phyloP scores from a whole-genome alignment of 163 green algal genomes.

The Chloromonas sp. region DNA sequence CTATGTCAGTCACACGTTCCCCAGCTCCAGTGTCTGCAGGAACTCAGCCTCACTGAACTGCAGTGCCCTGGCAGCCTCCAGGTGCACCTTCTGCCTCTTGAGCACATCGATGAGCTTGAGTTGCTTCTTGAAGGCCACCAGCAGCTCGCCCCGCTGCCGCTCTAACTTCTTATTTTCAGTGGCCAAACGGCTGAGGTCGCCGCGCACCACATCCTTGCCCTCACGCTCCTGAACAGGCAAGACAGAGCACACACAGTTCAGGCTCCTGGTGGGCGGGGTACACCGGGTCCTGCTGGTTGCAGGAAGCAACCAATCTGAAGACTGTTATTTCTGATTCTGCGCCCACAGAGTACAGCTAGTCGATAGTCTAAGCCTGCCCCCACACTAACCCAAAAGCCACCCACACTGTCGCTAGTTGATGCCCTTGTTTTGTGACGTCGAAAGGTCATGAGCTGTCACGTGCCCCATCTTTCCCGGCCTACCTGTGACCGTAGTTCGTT shows the following conservation, averaged over 20 bases:
- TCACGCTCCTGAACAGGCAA: conserved; percentile 39
- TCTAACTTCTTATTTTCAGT: conserved; percentile 65
- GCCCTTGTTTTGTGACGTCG: too few relatives aligned
- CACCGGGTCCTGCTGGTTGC: too few relatives aligned
- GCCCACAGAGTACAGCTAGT: too few relatives aligned
- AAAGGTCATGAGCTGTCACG: too few relatives aligned
- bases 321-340: too few relatives aligned
- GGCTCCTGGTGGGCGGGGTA: too few relatives aligned
- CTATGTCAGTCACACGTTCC: too few relatives aligned
- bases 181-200: conserved; percentile 47
- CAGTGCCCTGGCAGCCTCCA: conserved; percentile 70
- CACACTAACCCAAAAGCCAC: too few relatives aligned
- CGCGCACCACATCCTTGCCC: conserved; percentile 39
- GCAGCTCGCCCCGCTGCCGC: conserved; percentile 68
- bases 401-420: too few relatives aligned
- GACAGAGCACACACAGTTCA: neutral
- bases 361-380: too few relatives aligned
- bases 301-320: too few relatives aligned
- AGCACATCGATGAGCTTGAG: conserved; percentile 80
- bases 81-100: conserved; percentile 73
- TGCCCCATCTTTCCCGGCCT: too few relatives aligned
- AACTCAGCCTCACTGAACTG: conserved; percentile 78
- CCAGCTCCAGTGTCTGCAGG: conserved; percentile 52
- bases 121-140: conserved; percentile 79
- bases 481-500: conserved; percentile 50